These are phyloP conservation scores for Rhizopogon vesiculosus DNA, from an alignment of 768 basidiomycete genomes.

Conservation along the genomic window DNA sequence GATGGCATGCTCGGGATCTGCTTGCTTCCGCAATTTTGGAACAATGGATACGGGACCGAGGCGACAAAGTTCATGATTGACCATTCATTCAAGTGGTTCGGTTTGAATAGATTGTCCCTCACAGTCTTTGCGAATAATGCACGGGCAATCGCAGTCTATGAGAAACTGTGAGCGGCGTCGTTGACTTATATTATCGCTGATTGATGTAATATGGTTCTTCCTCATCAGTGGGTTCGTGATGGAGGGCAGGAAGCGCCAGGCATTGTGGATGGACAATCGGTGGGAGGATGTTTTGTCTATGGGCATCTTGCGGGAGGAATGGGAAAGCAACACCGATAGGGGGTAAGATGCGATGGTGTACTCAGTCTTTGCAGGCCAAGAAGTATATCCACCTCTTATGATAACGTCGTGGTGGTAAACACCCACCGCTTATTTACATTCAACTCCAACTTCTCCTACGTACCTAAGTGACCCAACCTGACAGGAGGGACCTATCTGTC, in stretches of 20 bases:
- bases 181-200: neutral
- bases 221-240: constrained; percentile 33
- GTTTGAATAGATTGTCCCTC: constrained; percentile 37
- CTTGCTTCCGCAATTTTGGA: constrained; percentile 29
- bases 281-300: constrained; percentile 36
- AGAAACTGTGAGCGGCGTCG: constrained; percentile 32
- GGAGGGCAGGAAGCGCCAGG: constrained; percentile 33
- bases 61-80: constrained; percentile 36
- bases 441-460: too few relatives aligned
- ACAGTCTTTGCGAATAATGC: constrained; percentile 33
- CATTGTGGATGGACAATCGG: constrained; percentile 28
- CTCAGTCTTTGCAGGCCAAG: too few relatives aligned
- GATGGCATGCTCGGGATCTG: constrained; percentile 29
- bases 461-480: too few relatives aligned
- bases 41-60: constrained; percentile 38
- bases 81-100: constrained; percentile 34
- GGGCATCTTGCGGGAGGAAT: constrained; percentile 37
- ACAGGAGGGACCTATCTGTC: too few relatives aligned
- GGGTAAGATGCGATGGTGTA: too few relatives aligned
- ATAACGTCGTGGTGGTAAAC: too few relatives aligned
- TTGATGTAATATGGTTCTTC: neutral
- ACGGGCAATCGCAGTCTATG: constrained; percentile 35
- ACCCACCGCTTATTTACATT: too few relatives aligned
- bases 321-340: constrained; percentile 12
- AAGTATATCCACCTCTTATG: too few relatives aligned